A percentile compares a stretch with the other conserved stretches of the same genome.
Conservation (phyloP, 2,329 filamentous ascomycete genomes). For the Fusarium compactum region DNA sequence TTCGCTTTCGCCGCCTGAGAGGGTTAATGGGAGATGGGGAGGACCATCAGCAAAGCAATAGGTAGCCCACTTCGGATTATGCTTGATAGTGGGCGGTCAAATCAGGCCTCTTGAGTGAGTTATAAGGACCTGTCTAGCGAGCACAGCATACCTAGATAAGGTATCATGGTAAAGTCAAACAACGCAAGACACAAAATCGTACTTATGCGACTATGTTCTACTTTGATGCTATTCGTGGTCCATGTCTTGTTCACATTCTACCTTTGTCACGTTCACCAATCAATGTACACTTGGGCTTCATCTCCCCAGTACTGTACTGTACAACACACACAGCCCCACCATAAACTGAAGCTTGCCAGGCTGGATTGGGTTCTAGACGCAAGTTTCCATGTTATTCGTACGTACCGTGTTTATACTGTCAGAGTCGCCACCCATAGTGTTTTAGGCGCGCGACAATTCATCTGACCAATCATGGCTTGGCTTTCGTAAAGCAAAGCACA, state of each 20-base stretch:
- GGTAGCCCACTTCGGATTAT: constrained; percentile 29
- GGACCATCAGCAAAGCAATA: constrained; percentile 1
- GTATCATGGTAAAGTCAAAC: neutral
- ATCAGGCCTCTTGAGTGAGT: constrained; percentile 25
- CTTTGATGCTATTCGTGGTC: neutral
- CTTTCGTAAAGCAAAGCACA: neutral
- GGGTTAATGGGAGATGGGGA: constrained; percentile 29
- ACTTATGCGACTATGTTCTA: constrained; percentile 2
- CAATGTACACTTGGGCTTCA: constrained; percentile 4
- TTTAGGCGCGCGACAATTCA: neutral
- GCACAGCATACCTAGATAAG: neutral
- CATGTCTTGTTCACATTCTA: neutral
- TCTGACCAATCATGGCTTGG: constrained; percentile 19
- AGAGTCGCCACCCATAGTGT: constrained; percentile 2
- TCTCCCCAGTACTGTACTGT: neutral
- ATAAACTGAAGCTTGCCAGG: constrained; percentile 1
- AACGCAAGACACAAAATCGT: neutral
- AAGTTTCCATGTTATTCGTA: neutral
- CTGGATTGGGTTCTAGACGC: constrained; percentile 15
- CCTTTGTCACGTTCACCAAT: neutral
- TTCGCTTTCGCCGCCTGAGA: constrained; percentile 25
- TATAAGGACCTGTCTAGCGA: constrained; percentile 5
- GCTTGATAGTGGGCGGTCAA: constrained; percentile 12
- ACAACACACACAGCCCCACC: constrained; percentile 23
- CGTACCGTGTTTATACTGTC: constrained; percentile 29